Base-by-base conservation (phyloP, 1,284 basidiomycete species). In the Tylopilus sp. region DNA sequence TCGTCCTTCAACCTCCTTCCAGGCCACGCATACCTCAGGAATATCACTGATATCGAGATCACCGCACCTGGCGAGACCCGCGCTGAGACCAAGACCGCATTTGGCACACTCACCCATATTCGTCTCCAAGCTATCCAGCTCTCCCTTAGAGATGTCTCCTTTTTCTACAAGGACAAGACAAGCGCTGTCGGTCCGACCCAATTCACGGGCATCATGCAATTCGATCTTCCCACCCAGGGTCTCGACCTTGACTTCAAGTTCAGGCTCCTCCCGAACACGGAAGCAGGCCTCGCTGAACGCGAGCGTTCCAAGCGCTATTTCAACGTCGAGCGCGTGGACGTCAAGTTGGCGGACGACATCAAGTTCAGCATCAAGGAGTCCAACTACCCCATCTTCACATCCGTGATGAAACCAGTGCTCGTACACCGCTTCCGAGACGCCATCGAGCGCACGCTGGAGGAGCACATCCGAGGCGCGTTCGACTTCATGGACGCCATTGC, bases 1-100 rank as follows among this genome's bases (percentile, higher is more conserved):
- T 90, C 89, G 1, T 85, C 85, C 0, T 81, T 91, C 74, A 84
- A 84, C 55, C 76, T 92, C 38, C 83, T 90, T n/a, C 91, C 91
- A 0, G 89, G 91, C 0, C 90, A 90, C 61, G 86, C 87, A 12
- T 91, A 87, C 76, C 86, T 92, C 51, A 87, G 90, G 57, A 91
- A 91, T 70, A 90, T 91, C 72, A 91, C 90, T 49, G 90, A 92
- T 67, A 81, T 91, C 65, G 89, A 91, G 68, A 87, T 92, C 70
- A 79, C 82, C 13, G 88, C 89, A 0, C 81, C 86, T 0, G 71
- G 76, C 0, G 70, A 72, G 32, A 75, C 72, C 12, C 76, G 75
- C 0, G 74, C 81, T 10, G 51, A 63, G 15, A 87, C 87, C 5
- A n/a, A n/a, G n/a, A n/a, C n/a, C n/a, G 76, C 86, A 1, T 75